Evolutionary conservation across 2,329 filamentous ascomycete genomes (phyloP), one percentile per base, ranked within the genome.

Genomic region (Fusarium brachygibbosum): DNA sequence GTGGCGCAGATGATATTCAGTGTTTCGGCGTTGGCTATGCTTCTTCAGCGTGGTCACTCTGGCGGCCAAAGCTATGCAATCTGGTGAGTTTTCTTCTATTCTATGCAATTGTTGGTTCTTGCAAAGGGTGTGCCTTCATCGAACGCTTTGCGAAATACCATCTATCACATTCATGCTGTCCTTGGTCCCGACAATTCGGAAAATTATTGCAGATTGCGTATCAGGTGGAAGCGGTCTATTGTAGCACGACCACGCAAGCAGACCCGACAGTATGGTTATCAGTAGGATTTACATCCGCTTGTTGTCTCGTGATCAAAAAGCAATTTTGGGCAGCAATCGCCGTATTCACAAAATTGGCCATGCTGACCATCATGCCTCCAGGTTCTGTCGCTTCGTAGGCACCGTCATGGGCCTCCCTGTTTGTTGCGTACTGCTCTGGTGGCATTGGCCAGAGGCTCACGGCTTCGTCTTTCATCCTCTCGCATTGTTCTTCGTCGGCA

Each of bases 361-460:
- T 42, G 57, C 73, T 75, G 53, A 75, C 58, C 23, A 34, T 50
- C 37, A 40, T 29, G n/a, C 40, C 28, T 46, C 16, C 31, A 86
- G 83, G 82, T 76, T 81, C 31, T 81, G 78, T 32, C 80, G 84
- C 51, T 78, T 79, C 14, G 57, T 81, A 4, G 83, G 84, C 6
- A 81, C 82, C 2, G 52, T 83, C 11, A 73, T 80, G 60, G 83
- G 83, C 3, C 74, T 85, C 19, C 76, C 80, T 7, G 58, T 79
- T 13, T 76, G 76, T 42, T 81, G 80, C 53, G 73, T 74, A 11
- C 66, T 84, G 42, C 73, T 82, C n/a, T 85, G 83, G 83, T 84
- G 80, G 76, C 80, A 80, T 67, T 86, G 84, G 84, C 83, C 82
- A 5, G 84, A 85, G 58, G 81, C 83, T 2, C 82, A 86, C 69